phyloP scores from a whole-genome alignment of 768 basidiomycete genomes.

The Kwoniella dejecticola region DNA sequence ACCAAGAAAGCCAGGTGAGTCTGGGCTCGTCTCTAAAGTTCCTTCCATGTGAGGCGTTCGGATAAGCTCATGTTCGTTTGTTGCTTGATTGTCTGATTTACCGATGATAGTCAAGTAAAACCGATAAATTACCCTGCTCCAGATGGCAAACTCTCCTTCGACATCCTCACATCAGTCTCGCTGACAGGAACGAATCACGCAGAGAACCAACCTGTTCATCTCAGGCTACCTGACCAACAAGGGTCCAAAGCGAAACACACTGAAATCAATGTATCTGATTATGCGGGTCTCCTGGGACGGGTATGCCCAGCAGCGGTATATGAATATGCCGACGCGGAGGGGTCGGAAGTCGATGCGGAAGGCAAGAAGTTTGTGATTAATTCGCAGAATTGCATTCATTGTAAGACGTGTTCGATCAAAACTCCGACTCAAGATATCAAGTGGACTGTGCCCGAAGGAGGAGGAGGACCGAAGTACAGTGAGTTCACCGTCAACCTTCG shows the following conservation, averaged over 20 bases:
- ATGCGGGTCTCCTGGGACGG: slow-evolving; percentile 80
- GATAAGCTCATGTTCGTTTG: too few relatives aligned
- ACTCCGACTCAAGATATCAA: slow-evolving; percentile 92
- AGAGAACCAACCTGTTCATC: slow-evolving; percentile 92
- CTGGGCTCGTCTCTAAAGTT: neutral
- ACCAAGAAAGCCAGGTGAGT: slow-evolving; percentile 67
- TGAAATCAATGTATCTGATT: slow-evolving; percentile 67
- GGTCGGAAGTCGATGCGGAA: slow-evolving; percentile 63
- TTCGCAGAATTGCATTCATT: slow-evolving; percentile 72
- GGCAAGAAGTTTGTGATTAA: slow-evolving; percentile 94
- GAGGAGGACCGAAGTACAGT: slow-evolving; percentile 97
- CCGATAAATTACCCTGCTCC: slow-evolving; percentile 85
- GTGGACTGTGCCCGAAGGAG: slow-evolving; percentile 92
- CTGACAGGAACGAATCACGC: slow-evolving; percentile 93
- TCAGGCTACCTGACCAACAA: slow-evolving; percentile 66
- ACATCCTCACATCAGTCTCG: slow-evolving; percentile 84
- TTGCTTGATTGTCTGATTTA: too few relatives aligned
- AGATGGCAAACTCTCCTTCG: slow-evolving; percentile 86
- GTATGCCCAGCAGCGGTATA: slow-evolving; percentile 96
- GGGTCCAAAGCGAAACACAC: slow-evolving; percentile 69
- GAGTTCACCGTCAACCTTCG: slow-evolving; percentile 48
- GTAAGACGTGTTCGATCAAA: slow-evolving; percentile 95
- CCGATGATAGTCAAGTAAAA: slow-evolving; percentile 59
- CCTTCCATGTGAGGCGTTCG: too few relatives aligned
- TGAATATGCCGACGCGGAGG: slow-evolving; percentile 82